Evolutionary conservation across 495 filamentous ascomycete genomes (phyloP), one percentile per base, ranked within the genome.

Genomic region (Lophium mytilinum): DNA sequence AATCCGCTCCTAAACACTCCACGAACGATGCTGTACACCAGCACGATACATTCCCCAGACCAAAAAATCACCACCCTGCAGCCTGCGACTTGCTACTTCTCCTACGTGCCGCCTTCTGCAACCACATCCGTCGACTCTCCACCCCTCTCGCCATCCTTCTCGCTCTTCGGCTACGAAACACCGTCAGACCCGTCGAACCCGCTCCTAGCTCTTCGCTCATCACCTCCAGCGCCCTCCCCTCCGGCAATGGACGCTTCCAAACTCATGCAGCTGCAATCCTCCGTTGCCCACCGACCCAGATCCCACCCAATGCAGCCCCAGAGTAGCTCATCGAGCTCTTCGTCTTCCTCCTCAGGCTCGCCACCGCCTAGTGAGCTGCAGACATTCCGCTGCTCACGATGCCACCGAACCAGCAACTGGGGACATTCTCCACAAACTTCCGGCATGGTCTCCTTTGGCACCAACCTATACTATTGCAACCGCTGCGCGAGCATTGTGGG

Each of bases 401-500:
- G 65, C 56, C 65, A 60, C 15, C 54, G 65, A 10, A 36, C 12
- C 17, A 56, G 55, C 1, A 54, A 18, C 24, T 11, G 21, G 11
- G 17, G 7, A 9, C 9, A 19, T 3, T 6, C 24, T 24, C 15
- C 34, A n/a, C 18, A 24, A 7, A 51, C 48, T 9, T 49, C n/a
- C 40, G 35, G 30, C 39, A 67, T 65, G 62, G 53, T 67, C 19
- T 12, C 21, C 17, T 62, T 67, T 35, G 65, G 62, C 36, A 55
- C 48, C 6, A 67, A 67, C 53, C 50, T 65, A 0, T 67, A 57
- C 48, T 67, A 67, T 52, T 67, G 65, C 53, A 50, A 21, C 11
- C 62, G 63, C 37, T 67, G 65, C 37, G 65, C 65, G 39, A 57
- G 33, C 19, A 56, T 67, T 47, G 58, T 62, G 7, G 65, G 65